Base-by-base conservation (phyloP, 2,329 filamentous ascomycete species). In the Fusarium sp. region DNA sequence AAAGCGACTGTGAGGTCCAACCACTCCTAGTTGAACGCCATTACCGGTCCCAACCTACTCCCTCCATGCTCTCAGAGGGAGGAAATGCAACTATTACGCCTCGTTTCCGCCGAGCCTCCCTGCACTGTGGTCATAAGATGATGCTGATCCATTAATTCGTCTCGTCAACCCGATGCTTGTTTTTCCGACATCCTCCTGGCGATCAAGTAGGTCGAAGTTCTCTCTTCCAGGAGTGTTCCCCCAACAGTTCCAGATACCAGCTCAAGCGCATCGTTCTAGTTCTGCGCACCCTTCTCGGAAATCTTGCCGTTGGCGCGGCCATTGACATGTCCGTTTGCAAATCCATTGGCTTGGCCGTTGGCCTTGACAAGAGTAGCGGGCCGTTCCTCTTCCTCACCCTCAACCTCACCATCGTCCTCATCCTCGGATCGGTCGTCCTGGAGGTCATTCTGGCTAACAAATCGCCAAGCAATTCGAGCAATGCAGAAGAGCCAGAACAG, bases 401-500 rank as follows among this genome's bases (percentile, higher is more conserved):
- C 59, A 8, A 48, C 31, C 15, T 55, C 53, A 17, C 52, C 54
- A 9, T 61, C 86, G 42, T 89, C 88, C 67, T 89, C 86, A 17
- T 76, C 79, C 44, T 91, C 89, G 58, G 88, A 92, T 60, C 90
- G 83, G 60, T 92, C 90, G 70, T 93, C 91, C 46, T 87, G 84
- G 31, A 82, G 83, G 17, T 82, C 80, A 48, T 84, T 83, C 68
- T 83, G 83, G 37, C 84, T 80, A 15, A 90, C 78, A 66, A 91
- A 90, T 56, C 90, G 83, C 69, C 88, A 91, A 42, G 88, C 88
- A 63, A 93, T 92, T 63, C 90, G 83, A 56, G 90, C 73, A 69
- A 94, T 92, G 75, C 89, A 86, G 76, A 88, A 91, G 55, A 93
- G 84, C 91, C 91, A 94, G 77, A 93, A 92, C 9, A 93, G 74